Evolutionary conservation across 2,329 filamentous ascomycete species (phyloP).

Genomic region (Aspergillus ochraceoroseus): DNA sequence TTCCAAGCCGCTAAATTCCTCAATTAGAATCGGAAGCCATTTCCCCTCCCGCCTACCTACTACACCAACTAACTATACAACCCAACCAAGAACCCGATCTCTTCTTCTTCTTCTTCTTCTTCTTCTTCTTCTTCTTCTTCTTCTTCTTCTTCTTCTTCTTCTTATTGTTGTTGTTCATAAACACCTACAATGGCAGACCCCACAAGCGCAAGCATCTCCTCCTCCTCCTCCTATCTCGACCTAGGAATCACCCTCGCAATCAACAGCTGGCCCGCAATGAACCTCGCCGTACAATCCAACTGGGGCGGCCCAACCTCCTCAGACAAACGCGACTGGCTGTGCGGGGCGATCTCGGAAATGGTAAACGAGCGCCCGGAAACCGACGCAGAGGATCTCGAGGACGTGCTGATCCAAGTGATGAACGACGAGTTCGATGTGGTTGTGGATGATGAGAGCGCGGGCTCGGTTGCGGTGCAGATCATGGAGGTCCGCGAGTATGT

Average conservation of each 20-base stretch:
- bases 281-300: constrained; percentile 76
- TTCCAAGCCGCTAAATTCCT: too few species aligned
- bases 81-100: too few species aligned
- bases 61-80: too few species aligned
- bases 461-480: constrained; percentile 67
- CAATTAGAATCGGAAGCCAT: too few species aligned
- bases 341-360: constrained; percentile 77
- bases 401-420: constrained; percentile 83
- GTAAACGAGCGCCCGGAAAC: constrained; percentile 59
- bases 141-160: too few species aligned
- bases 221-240: constrained; percentile 67
- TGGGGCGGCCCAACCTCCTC: constrained; percentile 79
- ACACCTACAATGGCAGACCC: constrained; percentile 21
- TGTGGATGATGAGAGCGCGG: constrained; percentile 82
- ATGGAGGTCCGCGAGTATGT: constrained; percentile 62
- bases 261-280: constrained; percentile 81
- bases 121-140: too few species aligned
- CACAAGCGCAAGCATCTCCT: constrained; percentile 28
- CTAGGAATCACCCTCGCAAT: constrained; percentile 79
- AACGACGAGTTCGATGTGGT: constrained; percentile 92
- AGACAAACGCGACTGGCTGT: constrained; percentile 96
- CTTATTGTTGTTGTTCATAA: too few species aligned
- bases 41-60: too few species aligned
- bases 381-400: constrained; percentile 74
- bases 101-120: too few species aligned